phyloP scores from a whole-genome alignment of 495 filamentous ascomycete genomes.

The Saxispiralis lemnorum region DNA sequence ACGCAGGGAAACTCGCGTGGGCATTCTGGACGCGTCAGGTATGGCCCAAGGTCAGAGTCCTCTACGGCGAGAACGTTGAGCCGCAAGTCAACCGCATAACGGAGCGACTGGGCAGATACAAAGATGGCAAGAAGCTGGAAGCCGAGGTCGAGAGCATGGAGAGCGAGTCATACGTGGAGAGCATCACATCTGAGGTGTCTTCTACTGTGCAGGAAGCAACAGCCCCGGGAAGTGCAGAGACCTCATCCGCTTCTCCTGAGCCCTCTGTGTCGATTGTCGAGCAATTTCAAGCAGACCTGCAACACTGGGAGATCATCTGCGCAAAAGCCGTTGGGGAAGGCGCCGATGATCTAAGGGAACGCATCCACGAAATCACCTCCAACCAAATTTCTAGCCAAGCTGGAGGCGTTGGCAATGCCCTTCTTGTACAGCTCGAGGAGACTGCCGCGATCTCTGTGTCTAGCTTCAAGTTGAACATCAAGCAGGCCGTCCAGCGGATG shows the following conservation, averaged over 20 bases:
- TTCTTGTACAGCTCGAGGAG: slow-evolving; percentile 51
- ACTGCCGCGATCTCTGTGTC: slow-evolving; percentile 42
- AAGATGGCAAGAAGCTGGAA: slow-evolving; percentile 44
- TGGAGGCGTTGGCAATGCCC: slow-evolving; percentile 45
- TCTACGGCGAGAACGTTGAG: slow-evolving; percentile 84
- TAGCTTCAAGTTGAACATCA: slow-evolving; percentile 49
- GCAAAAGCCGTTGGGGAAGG: slow-evolving; percentile 65
- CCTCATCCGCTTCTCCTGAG: background rate
- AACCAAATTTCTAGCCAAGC: slow-evolving; percentile 49
- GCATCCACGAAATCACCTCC: slow-evolving; percentile 62
- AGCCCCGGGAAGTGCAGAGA: slow-evolving; percentile 7
- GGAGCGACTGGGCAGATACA: slow-evolving; percentile 72
- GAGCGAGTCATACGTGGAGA: slow-evolving; percentile 7
- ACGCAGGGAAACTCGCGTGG: slow-evolving; percentile 46
- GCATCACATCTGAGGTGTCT: slow-evolving; percentile 8
- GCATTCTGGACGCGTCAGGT: slow-evolving; percentile 54
- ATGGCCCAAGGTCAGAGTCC: slow-evolving; percentile 58
- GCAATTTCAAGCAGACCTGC: slow-evolving; percentile 52
- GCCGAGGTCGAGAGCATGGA: slow-evolving; percentile 40
- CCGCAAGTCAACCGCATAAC: slow-evolving; percentile 86
- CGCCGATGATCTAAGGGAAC: slow-evolving; percentile 46
- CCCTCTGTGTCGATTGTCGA: slow-evolving; percentile 21
- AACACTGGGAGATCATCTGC: slow-evolving; percentile 72
- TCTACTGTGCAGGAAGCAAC: slow-evolving; percentile 8
- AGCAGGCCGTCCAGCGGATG: slow-evolving; percentile 38